These are phyloP conservation scores for Backusella australiensis DNA, from an alignment of 192 early-diverging fungal genomes.

Conservation along the genomic window DNA sequence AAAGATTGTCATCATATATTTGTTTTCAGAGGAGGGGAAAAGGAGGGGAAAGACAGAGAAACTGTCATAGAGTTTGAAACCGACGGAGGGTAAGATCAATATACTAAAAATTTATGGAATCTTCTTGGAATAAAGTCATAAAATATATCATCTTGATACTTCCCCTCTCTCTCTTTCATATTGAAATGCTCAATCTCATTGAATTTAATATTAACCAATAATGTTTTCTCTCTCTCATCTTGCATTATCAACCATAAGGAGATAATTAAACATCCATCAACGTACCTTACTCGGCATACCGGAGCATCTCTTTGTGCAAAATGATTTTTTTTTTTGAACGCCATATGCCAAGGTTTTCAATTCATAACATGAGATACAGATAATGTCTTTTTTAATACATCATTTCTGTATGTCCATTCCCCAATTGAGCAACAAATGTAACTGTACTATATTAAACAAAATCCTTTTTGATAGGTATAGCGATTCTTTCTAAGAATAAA, in stretches of 20 bases:
- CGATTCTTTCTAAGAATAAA: background rate
- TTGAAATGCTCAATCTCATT: background rate
- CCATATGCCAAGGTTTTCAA: background rate
- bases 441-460: background rate
- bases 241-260: constrained; percentile 1
- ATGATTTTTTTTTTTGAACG: background rate
- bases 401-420: background rate
- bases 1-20: background rate
- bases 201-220: background rate
- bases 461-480: background rate
- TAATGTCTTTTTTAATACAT: background rate
- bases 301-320: background rate
- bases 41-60: background rate
- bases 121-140: background rate
- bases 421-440: background rate
- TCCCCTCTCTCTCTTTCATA: no score
- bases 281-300: background rate
- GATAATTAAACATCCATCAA: background rate
- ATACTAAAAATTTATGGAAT: background rate
- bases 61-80: background rate
- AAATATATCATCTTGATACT: no score
- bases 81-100: background rate
- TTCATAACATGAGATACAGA: background rate
- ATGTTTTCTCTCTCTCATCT: background rate
- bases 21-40: background rate